Conservation (phyloP, 2,329 filamentous ascomycete genomes). For the Herpotrichia juniperi region DNA sequence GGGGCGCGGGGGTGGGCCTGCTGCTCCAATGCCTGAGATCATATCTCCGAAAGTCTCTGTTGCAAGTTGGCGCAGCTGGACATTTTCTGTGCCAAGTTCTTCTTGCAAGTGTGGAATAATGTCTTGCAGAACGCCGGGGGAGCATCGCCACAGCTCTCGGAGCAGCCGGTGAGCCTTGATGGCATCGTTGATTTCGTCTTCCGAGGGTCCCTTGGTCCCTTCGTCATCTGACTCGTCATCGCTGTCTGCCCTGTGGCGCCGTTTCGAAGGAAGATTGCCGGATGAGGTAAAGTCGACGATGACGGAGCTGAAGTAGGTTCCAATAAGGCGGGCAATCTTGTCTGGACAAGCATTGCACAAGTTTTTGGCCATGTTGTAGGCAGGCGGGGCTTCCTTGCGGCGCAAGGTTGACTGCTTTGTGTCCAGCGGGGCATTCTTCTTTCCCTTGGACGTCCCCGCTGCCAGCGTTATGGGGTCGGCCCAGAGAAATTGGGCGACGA, state of each 20-base stretch:
- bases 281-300: conserved; percentile 81
- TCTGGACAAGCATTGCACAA: conserved; percentile 89
- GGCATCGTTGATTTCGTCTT: conserved; percentile 85
- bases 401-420: conserved; percentile 81
- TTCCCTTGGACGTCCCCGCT: conserved; percentile 54
- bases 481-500: conserved; percentile 93
- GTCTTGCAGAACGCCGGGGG: conserved; percentile 85
- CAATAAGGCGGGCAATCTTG: conserved; percentile 93
- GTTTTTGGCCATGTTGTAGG: conserved; percentile 95
- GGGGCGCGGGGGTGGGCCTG: conserved; percentile 77
- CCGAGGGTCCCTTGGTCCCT: conserved; percentile 68
- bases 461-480: conserved; percentile 70
- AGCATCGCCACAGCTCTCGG: conserved; percentile 91
- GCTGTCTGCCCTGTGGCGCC: conserved; percentile 32
- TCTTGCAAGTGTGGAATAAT: conserved; percentile 93
- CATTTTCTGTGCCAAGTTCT: conserved; percentile 87
- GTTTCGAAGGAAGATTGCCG: conserved; percentile 47
- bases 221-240: conserved; percentile 52
- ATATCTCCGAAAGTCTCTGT: conserved; percentile 96
- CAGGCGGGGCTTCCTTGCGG: conserved; percentile 86
- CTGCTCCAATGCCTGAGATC: conserved; percentile 89
- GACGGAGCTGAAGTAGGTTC: conserved; percentile 96
- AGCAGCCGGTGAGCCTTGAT: conserved; percentile 88
- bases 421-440: conserved; percentile 62
- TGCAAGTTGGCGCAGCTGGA: conserved; percentile 82